These are phyloP conservation scores for Trypanosoma theileri DNA, from an alignment of 208 protist species.

Conservation along the genomic window DNA sequence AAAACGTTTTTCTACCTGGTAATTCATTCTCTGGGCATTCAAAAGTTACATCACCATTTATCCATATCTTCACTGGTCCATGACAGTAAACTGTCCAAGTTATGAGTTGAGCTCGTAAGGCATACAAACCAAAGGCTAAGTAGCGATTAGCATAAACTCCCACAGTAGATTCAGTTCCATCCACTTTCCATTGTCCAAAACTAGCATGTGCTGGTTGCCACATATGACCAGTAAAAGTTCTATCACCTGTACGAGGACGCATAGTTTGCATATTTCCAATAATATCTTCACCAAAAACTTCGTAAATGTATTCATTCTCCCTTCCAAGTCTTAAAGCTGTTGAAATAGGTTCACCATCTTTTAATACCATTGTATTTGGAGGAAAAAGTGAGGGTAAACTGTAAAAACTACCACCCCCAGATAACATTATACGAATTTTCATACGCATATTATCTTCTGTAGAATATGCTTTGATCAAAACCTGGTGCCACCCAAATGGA, in stretches of 20 bases:
- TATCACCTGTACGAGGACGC: neutral
- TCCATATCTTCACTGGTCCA: slow-evolving; percentile 9
- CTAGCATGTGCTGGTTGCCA: neutral
- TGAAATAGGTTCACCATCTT: slow-evolving; percentile 17
- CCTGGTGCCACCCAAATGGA: slow-evolving; percentile 11
- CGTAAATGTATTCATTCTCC: neutral
- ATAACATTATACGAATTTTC: slow-evolving; percentile 9
- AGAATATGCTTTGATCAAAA: slow-evolving; percentile 5
- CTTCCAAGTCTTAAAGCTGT: neutral
- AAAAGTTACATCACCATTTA: slow-evolving; percentile 7
- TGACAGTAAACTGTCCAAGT: slow-evolving; percentile 4
- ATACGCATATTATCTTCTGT: neutral
- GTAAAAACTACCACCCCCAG: neutral
- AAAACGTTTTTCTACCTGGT: neutral
- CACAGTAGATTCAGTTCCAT: neutral
- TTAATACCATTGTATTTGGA: neutral
- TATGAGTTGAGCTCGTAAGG: neutral
- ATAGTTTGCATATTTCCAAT: neutral
- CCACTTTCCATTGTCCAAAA: slow-evolving; percentile 13
- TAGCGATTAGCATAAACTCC: slow-evolving; percentile 11
- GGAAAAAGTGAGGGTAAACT: slow-evolving; percentile 4
- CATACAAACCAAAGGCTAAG: slow-evolving; percentile 7
- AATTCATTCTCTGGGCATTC: neutral
- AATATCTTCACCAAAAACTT: neutral
- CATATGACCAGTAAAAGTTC: neutral